Evolutionary conservation across 2,329 filamentous ascomycete genomes (phyloP).

Genomic region (Laburnicola sp.): DNA sequence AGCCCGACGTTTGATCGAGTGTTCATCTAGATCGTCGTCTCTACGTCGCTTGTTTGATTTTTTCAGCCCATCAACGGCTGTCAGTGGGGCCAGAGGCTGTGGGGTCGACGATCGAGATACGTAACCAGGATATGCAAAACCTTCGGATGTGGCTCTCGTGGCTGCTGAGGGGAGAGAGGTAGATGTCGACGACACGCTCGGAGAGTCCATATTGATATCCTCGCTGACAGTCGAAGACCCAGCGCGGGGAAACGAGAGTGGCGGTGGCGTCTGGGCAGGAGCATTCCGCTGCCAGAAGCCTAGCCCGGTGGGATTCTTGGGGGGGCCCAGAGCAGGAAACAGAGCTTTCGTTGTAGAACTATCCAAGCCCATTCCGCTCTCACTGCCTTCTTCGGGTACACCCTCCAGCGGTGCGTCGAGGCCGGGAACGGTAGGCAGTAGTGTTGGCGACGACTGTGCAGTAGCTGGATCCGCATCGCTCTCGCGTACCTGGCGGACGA

Average conservation of each 20-base stretch:
- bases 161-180: constrained; percentile 23
- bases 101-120: constrained; percentile 44
- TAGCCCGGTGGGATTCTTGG: constrained; percentile 71
- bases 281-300: constrained; percentile 80
- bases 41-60: constrained; percentile 70
- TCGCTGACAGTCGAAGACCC: constrained; percentile 62
- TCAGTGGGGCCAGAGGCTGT: constrained; percentile 41
- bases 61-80: constrained; percentile 48
- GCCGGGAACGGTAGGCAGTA: constrained; percentile 61
- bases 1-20: constrained; percentile 85
- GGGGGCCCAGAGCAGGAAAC: constrained; percentile 71
- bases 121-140: constrained; percentile 26
- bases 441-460: constrained; percentile 68
- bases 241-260: constrained; percentile 60
- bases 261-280: constrained; percentile 56
- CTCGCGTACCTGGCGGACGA: constrained; percentile 92
- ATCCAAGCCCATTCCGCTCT: constrained; percentile 61
- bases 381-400: constrained; percentile 63
- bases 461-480: constrained; percentile 71
- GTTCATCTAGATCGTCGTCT: constrained; percentile 87
- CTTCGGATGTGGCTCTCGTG: constrained; percentile 21
- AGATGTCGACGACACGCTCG: constrained; percentile 43
- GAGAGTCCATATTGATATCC: constrained; percentile 74
- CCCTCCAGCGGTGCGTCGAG: constrained; percentile 65
- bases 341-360: constrained; percentile 46